Base-by-base conservation (phyloP, 2,329 filamentous ascomycete species). In the Apiospora phragmitis region DNA sequence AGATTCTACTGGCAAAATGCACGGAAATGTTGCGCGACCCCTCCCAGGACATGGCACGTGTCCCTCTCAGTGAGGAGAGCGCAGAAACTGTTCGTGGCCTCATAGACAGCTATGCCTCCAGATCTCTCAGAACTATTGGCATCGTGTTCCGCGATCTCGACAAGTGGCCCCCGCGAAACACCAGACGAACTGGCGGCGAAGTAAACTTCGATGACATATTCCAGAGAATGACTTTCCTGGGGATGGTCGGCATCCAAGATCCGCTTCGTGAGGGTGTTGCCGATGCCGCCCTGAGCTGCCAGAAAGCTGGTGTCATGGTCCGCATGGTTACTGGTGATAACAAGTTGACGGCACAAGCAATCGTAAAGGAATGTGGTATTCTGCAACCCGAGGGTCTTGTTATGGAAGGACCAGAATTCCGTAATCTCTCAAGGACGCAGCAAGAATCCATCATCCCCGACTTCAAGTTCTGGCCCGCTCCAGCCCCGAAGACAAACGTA, bases 281-380 rank as follows among this genome's bases (percentile, higher is more conserved):
- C 1, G 89, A 94, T 68, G 92, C 93, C 14, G 93, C 95, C 38
- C 85, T 84, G 71, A 86, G 90, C 71, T 95, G 93, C 77, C 92
- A 95, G 78, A 86, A 88, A 70, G 93, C 93, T 5, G 93, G 93
- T 71, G 93, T 95, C 14, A 88, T 92, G 72, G 92, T 95, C 24
- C 92, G 93, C 77, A 95, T 95, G 93, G 93, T 95, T 3, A 95
- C 93, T 5, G 93, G 93, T 73, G 93, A 95, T 82, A 95, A 95
- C 82, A 90, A 92, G 74, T 83, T 93, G 71, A 95, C 93, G 9
- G 93, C 93, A 1, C 89, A 92, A 79, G 92, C 93, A 29, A 95
- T 95, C 76, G 93, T 93, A 26, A 87, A 87, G 74, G 93, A 95
- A 76, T 94, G 93, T 79, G 92, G 93, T 49, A 95, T 95, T 71